phyloP scores from a whole-genome alignment of 495 filamentous ascomycete genomes.

The Tuber aestivum region DNA sequence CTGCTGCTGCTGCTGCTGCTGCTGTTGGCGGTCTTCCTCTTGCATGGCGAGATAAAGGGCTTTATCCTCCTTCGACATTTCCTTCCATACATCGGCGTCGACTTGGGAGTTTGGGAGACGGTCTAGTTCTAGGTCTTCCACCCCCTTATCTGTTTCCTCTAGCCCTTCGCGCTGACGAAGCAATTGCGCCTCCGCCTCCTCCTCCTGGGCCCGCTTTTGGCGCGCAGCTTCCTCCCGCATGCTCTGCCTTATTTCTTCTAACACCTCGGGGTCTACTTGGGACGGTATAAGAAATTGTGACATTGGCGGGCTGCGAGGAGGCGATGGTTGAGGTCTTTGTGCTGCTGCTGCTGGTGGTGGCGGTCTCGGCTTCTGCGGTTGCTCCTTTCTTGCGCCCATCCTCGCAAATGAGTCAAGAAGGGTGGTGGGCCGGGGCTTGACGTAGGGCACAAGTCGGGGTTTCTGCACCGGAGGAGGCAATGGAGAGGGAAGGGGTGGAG shows the following conservation, averaged over 20 bases:
- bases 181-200: not conserved
- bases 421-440: constrained; percentile 26
- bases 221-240: not conserved
- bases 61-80: constrained; percentile 19
- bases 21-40: constrained; percentile 19
- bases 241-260: constrained; percentile 2
- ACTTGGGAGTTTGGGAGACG: constrained; percentile 26
- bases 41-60: constrained; percentile 19
- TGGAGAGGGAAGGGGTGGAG: not conserved
- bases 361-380: constrained; percentile 3
- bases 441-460: constrained; percentile 27
- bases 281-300: constrained; percentile 38
- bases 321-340: not conserved
- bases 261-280: constrained; percentile 23
- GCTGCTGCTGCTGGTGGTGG: constrained; percentile 4
- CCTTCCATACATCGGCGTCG: constrained; percentile 30
- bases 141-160: constrained; percentile 10
- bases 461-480: constrained; percentile 26
- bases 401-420: constrained; percentile 27
- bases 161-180: constrained; percentile 4
- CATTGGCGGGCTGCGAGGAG: not conserved
- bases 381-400: constrained; percentile 3
- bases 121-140: constrained; percentile 7
- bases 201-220: not conserved
- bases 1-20: constrained; percentile 9